Percentiles rank a stretch among this genome's conserved stretches.
Conservation (phyloP, 495 filamentous ascomycete genomes). For the Darksidea phi region DNA sequence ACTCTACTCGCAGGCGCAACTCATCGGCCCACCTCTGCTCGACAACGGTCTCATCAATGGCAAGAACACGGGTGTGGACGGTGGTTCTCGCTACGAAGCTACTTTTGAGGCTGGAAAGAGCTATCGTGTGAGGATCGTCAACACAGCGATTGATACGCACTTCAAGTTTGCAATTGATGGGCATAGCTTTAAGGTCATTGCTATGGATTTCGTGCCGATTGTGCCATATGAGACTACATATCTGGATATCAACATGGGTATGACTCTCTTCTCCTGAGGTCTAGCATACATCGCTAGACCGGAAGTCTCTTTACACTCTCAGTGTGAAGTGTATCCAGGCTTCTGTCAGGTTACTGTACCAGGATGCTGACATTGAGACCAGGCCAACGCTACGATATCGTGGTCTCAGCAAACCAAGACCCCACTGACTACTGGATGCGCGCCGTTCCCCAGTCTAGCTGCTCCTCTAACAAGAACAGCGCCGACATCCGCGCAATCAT, state of each 20-base stretch:
- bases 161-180: constrained; percentile 35
- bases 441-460: constrained; percentile 20
- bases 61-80: constrained; percentile 29
- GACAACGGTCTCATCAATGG: constrained; percentile 39
- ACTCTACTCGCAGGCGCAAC: constrained; percentile 14
- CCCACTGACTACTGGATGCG: constrained; percentile 43
- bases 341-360: too few species aligned
- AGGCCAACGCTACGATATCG: constrained; percentile 46
- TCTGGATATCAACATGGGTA: constrained; percentile 37
- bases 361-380: background rate
- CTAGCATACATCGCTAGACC: too few species aligned
- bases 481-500: constrained; percentile 38
- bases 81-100: constrained; percentile 42
- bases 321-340: too few species aligned
- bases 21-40: constrained; percentile 35
- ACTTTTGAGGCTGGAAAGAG: constrained; percentile 38
- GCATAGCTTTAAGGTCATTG: constrained; percentile 41
- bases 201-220: constrained; percentile 43
- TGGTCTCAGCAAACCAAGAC: constrained; percentile 41
- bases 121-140: constrained; percentile 37
- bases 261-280: background rate
- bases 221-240: constrained; percentile 35
- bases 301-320: too few species aligned
- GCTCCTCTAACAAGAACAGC: constrained; percentile 24
- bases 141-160: constrained; percentile 35